A percentile compares a stretch with the other conserved stretches of the same genome.
phyloP scores from a whole-genome alignment of 805 yeast species.

The Lachancea mirantina region DNA sequence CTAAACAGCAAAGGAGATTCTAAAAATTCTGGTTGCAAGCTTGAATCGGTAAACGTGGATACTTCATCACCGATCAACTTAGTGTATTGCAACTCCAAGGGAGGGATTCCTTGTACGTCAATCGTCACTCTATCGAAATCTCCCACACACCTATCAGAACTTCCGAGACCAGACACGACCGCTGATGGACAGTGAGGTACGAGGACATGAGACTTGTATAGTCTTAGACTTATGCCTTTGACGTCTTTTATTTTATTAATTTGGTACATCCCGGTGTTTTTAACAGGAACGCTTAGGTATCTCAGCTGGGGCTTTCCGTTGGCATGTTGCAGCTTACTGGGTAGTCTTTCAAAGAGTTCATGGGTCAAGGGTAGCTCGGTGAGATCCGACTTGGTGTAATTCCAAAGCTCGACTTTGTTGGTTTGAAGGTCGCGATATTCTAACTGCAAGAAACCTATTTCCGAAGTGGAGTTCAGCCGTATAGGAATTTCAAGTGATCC shows the following conservation, averaged over 20 bases:
- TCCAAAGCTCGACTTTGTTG: conserved; percentile 39
- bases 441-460: conserved; percentile 60
- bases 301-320: conserved; percentile 31
- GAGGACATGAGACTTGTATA: conserved; percentile 52
- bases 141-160: conserved; percentile 55
- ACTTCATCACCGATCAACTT: conserved; percentile 35
- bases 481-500: conserved; percentile 47
- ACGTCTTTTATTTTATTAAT: conserved; percentile 61
- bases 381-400: conserved; percentile 54
- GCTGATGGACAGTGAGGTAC: conserved; percentile 78
- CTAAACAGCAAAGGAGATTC: conserved; percentile 42
- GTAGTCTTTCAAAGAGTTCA: conserved; percentile 11
- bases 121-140: conserved; percentile 46
- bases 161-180: conserved; percentile 36
- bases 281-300: conserved; percentile 59
- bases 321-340: conserved; percentile 14
- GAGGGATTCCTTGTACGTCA: conserved; percentile 68
- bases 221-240: conserved; percentile 53
- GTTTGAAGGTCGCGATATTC: conserved; percentile 51
- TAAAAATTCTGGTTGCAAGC: conserved; percentile 45
- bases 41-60: conserved; percentile 33
- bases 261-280: conserved; percentile 69
- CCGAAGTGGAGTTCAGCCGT: conserved; percentile 71
- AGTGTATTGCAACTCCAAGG: conserved; percentile 53
- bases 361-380: conserved; percentile 28